Conservation (phyloP, 164 flowering plant species). For the Dillenia suffruticosa region DNA sequence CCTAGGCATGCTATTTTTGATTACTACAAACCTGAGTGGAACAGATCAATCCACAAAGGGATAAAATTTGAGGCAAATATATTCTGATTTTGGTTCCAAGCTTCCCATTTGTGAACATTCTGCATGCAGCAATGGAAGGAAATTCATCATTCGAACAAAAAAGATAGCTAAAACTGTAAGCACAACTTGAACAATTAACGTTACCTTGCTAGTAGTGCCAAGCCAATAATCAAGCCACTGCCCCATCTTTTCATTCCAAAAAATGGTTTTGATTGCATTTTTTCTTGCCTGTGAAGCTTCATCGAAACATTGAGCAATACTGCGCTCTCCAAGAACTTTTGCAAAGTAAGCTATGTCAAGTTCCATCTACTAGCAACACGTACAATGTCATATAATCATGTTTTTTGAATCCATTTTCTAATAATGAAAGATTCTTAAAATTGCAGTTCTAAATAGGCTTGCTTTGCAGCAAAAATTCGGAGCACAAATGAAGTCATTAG, state of each 20-base stretch:
- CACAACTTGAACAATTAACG: neutral
- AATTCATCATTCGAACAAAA: neutral
- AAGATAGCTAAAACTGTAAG: neutral
- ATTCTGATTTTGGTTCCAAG: constrained; percentile 55
- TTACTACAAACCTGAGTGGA: constrained; percentile 54
- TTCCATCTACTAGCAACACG: constrained; percentile 65
- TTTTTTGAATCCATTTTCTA: too few relatives aligned
- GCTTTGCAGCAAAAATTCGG: too few relatives aligned
- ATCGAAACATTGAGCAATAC: constrained; percentile 27
- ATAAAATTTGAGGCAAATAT: constrained; percentile 78
- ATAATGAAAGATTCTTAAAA: too few relatives aligned
- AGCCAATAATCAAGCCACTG: constrained; percentile 98
- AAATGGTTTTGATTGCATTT: constrained; percentile 50
- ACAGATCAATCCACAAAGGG: constrained; percentile 71
- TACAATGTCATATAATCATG: neutral
- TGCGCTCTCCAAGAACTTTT: constrained; percentile 35
- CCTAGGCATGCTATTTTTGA: neutral
- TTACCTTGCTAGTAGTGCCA: constrained; percentile 31
- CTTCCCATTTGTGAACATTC: constrained; percentile 53
- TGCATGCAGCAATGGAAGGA: constrained; percentile 15
- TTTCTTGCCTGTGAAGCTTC: constrained; percentile 53
- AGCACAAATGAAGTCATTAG: too few relatives aligned
- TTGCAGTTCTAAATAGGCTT: too few relatives aligned
- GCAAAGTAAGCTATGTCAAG: constrained; percentile 74
- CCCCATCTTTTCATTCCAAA: constrained; percentile 74